phyloP scores from a whole-genome alignment of 2,329 filamentous ascomycete genomes.

The Sporothrix dimorphospora region DNA sequence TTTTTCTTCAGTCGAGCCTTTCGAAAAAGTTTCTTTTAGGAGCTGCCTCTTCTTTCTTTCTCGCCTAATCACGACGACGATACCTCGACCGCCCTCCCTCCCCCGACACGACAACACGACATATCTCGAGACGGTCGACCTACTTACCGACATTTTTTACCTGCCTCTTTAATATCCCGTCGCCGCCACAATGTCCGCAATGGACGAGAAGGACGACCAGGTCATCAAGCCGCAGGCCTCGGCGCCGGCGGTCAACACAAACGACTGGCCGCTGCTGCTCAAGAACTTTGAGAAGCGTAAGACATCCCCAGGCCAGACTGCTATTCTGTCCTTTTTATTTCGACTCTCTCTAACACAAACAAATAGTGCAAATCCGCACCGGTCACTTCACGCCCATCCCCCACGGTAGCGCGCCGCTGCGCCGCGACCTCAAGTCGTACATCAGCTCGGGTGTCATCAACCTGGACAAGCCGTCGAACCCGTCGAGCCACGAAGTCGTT shows the following conservation, averaged over 20 bases:
- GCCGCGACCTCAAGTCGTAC: slow-evolving; percentile 95
- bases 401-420: slow-evolving; percentile 85
- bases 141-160: neutral
- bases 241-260: slow-evolving; percentile 79
- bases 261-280: slow-evolving; percentile 87
- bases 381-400: slow-evolving; percentile 97
- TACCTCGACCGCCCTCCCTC: neutral
- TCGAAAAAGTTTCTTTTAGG: slow-evolving; percentile 28
- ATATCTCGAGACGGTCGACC: neutral
- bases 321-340: neutral
- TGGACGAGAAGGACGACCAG: slow-evolving; percentile 62
- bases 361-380: slow-evolving; percentile 83
- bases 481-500: slow-evolving; percentile 97
- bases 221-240: slow-evolving; percentile 90
- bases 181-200: slow-evolving; percentile 16
- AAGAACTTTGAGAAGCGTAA: slow-evolving; percentile 94
- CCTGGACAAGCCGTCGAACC: slow-evolving; percentile 96
- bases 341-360: slow-evolving; percentile 4
- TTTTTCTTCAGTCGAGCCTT: slow-evolving; percentile 19
- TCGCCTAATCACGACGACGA: neutral
- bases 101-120: neutral
- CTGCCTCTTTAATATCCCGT: neutral
- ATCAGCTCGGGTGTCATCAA: slow-evolving; percentile 98
- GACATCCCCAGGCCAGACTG: slow-evolving; percentile 41
- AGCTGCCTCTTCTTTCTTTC: slow-evolving; percentile 4